Percentiles rank a stretch among this genome's conserved stretches.
phyloP scores from a whole-genome alignment of 495 filamentous ascomycete species.

The Aspergillus affinis region DNA sequence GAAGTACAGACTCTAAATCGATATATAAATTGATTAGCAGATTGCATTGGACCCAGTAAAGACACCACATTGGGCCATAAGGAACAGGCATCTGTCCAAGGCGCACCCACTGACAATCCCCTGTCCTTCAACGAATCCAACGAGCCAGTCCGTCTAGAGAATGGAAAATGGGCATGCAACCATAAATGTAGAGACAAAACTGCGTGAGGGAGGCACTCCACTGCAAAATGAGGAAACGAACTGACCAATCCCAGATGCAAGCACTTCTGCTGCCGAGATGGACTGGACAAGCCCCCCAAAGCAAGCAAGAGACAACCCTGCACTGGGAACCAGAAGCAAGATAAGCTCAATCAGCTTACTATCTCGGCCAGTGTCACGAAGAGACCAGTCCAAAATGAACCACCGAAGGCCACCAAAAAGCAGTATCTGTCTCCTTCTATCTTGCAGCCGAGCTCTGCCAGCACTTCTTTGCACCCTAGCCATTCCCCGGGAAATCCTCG shows the following conservation, averaged over 20 bases:
- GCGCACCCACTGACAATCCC: slow-evolving; percentile 10
- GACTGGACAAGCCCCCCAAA: slow-evolving; percentile 75
- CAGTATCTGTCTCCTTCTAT: background rate
- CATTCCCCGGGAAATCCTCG: background rate
- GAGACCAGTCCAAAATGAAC: slow-evolving; percentile 6
- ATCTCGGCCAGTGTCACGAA: slow-evolving; percentile 29
- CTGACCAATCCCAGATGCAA: slow-evolving; percentile 53
- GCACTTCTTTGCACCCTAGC: background rate
- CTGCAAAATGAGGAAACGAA: background rate
- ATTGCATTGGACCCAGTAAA: slow-evolving; percentile 18
- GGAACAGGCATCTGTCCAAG: slow-evolving; percentile 6
- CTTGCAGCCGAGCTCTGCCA: background rate
- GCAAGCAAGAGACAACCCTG: slow-evolving; percentile 37
- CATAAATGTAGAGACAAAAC: slow-evolving; percentile 78
- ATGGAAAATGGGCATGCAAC: slow-evolving; percentile 87
- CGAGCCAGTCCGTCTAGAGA: slow-evolving; percentile 60
- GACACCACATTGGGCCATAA: background rate
- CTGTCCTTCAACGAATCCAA: slow-evolving; percentile 25
- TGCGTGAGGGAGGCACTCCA: slow-evolving; percentile 34
- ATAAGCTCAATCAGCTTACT: slow-evolving; percentile 31
- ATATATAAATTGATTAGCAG: slow-evolving; percentile 13
- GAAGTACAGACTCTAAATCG: background rate
- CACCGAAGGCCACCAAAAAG: background rate
- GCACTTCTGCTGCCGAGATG: slow-evolving; percentile 88
- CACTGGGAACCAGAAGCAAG: slow-evolving; percentile 16